phyloP scores from a whole-genome alignment of 805 yeast genomes.

The Candida caryicola region DNA sequence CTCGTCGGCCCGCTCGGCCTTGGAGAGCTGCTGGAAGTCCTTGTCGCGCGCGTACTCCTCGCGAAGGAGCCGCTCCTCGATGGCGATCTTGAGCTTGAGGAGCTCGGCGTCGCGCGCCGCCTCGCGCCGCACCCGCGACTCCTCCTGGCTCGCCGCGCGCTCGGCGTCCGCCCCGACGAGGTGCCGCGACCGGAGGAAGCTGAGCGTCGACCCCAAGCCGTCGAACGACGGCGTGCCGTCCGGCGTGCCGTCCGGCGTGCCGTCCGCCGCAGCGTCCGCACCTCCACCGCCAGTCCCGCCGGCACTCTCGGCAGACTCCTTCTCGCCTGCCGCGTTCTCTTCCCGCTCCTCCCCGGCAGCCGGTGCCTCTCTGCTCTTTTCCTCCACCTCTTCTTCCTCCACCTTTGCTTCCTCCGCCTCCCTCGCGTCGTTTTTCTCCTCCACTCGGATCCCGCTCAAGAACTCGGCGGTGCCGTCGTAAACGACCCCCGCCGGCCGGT shows the following conservation, averaged over 20 bases:
- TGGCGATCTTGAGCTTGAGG: conserved; percentile 25
- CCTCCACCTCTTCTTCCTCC: conserved; percentile 18
- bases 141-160: conserved; percentile 11
- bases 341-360: background rate
- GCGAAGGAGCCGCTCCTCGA: conserved; percentile 32
- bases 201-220: conserved; percentile 28
- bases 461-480: conserved; percentile 43
- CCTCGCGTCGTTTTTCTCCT: conserved; percentile 23
- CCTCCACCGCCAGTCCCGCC: too few relatives aligned
- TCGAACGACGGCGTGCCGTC: conserved; percentile 13
- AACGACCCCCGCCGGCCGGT: conserved; percentile 11
- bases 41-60: conserved; percentile 28
- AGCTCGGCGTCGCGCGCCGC: conserved; percentile 29
- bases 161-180: conserved; percentile 11
- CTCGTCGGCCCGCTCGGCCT: conserved; percentile 26
- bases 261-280: too few relatives aligned
- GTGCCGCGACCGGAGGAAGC: conserved; percentile 24
- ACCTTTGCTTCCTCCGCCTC: conserved; percentile 10
- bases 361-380: background rate
- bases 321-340: background rate
- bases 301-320: too few relatives aligned
- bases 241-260: too few relatives aligned
- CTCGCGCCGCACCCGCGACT: conserved; percentile 15
- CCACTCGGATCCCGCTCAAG: conserved; percentile 23
- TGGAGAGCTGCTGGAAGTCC: conserved; percentile 22